Evolutionary conservation across 2,329 filamentous ascomycete species (phyloP), one percentile per base, ranked within the genome.

Genomic region (Neoarthrinium moseri): DNA sequence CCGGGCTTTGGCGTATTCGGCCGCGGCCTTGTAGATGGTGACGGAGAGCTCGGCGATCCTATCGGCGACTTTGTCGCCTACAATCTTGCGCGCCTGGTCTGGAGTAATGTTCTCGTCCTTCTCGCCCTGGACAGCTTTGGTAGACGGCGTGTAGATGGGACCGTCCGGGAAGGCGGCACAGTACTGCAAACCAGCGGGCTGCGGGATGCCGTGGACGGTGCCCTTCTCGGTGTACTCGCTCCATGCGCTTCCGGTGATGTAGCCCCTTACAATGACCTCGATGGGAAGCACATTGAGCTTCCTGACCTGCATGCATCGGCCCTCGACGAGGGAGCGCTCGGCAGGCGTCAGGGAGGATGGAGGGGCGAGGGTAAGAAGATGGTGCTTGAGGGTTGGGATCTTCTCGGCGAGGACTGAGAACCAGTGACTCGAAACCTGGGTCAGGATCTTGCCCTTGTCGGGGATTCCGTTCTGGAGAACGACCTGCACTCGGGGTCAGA

Each of bases 31-130:
- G 72, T 90, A 91, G 27, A 89, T 73, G 47, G 75, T 62, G 37
- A 91, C 62, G 7, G 82, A 78, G 12, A 89, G 73, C 51, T 79
- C 70, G 63, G 87, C 83, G 50, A 92, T 81, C 50, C 74, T 76
- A 20, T 70, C 68, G 5, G 86, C 87, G 57, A 87, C 80, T 37
- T 75, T 72, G 39, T 78, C 74, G 44, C 87, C 85, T 6, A 89
- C 77, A 55, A 91, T 80, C 57, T 75, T 69, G 42, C 63, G 73
- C 56, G 83, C 84, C 58, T 81, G 69, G 44, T 83, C 83, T 0
- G 84, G 86, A 47, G 81, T 80, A 56, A 96, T 95, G 70, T 96
- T 96, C 69, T 92, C 87, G 64, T 96, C 79, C 63, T 94, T 85
- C 54, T 83, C 72, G 21, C 91, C 91, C 24, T 79, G 71, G 58